Evolutionary conservation across 306 rosid genomes (phyloP).

Genomic region (Cercis canadensis): DNA sequence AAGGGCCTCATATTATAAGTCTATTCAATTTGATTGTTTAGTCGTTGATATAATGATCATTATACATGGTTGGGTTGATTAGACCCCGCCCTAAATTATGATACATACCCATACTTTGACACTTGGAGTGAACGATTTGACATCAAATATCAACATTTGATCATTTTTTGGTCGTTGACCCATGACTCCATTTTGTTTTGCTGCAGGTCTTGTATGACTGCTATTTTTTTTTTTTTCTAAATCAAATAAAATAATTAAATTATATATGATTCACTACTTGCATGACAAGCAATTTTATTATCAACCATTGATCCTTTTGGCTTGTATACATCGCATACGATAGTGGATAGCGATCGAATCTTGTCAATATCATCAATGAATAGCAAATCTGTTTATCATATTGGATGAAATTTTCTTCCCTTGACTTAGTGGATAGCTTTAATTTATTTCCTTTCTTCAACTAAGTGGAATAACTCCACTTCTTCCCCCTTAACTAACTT

Average conservation of each 20-base stretch:
- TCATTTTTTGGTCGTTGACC: neutral
- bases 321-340: neutral
- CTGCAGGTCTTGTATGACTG: constrained; percentile 1
- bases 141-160: no score
- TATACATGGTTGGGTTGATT: no score
- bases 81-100: no score
- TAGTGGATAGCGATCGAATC: constrained; percentile 32
- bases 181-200: neutral
- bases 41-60: no score
- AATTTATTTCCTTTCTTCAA: no score
- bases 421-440: neutral
- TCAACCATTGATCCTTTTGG: neutral
- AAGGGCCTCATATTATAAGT: no score
- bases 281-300: neutral
- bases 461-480: no score
- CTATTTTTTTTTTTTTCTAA: neutral
- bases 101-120: no score
- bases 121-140: no score
- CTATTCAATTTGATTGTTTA: no score
- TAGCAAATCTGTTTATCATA: neutral
- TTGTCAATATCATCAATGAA: neutral
- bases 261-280: constrained; percentile 12
- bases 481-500: no score
- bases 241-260: constrained; percentile 1
- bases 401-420: neutral